Base-by-base conservation (phyloP, 371 early-diverging fungal species). In the Syncephalastrum monosporum region DNA sequence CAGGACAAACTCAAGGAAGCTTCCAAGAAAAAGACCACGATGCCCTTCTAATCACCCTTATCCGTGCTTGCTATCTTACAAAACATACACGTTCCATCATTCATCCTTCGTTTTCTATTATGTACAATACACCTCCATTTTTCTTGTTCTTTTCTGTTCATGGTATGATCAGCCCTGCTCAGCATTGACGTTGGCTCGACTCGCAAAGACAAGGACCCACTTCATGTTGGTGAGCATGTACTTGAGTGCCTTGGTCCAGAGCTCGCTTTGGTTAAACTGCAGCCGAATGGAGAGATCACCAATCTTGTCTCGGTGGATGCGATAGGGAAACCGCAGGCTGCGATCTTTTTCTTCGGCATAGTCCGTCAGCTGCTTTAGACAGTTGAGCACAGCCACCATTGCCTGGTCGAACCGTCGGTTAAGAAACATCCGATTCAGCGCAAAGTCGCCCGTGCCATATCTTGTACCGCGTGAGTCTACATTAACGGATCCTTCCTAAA, bases 181-280 rank as follows among this genome's bases (percentile, higher is more conserved):
- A 10, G 38, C 12, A 33, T 33, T 33, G 38, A 59, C 59, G 24
- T 60, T 73, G 15, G 72, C 71, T 55, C 76, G 60, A 63, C 87
- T 83, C 14, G 87, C 86, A 70, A 85, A 92, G 3, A 90, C 90
- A 52, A 93, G 67, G 14, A 89, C 76, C 92, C 89, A 91, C 65
- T 93, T 93, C 54, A 91, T 83, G 64, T 96, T 84, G 45, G 91
- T 87, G 46, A 96, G 74, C 68, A 91, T 88, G 72, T 90, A 94
- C 69, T 90, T 91, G 24, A 95, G 75, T 5, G 97, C 98, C 42
- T 83, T 82, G 10, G 97, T 95, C 98, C 98, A 97, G 23, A 77
- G 67, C 51, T 95, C 96, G 53, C 92, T 93, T 56, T 90, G 89
- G 49, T 88, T 91, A 69, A 93, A 93, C 66, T 95, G 95, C 12